A percentile compares a stretch with the other conserved stretches of the same genome.
phyloP scores from a whole-genome alignment of 768 basidiomycete species.

The Mycena vitilis region DNA sequence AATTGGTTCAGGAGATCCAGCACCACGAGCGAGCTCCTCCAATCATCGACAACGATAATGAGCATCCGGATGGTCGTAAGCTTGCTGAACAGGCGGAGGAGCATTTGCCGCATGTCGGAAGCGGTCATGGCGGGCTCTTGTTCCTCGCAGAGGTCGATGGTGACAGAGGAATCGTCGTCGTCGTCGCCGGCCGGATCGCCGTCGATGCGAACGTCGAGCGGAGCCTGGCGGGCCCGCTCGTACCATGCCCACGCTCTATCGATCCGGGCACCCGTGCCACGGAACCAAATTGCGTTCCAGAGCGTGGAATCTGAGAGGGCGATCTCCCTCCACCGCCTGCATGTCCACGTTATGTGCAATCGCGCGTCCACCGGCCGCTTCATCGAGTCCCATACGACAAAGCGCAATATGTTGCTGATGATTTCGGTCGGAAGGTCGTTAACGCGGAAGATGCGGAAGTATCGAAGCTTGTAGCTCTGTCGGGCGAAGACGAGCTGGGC shows the following conservation, averaged over 20 bases:
- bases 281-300: conserved; percentile 78
- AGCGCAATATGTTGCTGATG: conserved; percentile 71
- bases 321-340: conserved; percentile 63
- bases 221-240: conserved; percentile 63
- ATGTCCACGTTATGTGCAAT: conserved; percentile 68
- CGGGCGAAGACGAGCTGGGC: conserved; percentile 37
- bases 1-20: conserved; percentile 60
- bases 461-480: conserved; percentile 32
- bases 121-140: conserved; percentile 46
- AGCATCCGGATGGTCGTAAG: conserved; percentile 70
- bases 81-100: conserved; percentile 63
- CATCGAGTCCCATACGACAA: conserved; percentile 61
- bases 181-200: conserved; percentile 46
- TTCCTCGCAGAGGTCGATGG: conserved; percentile 7
- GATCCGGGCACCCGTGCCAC: conserved; percentile 58
- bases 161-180: conserved; percentile 36
- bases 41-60: conserved; percentile 66
- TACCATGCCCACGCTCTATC: conserved; percentile 67
- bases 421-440: conserved; percentile 76
- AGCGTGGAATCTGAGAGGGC: conserved; percentile 61
- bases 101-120: conserved; percentile 57
- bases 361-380: conserved; percentile 52
- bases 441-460: conserved; percentile 45
- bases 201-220: conserved; percentile 73
- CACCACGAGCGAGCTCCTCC: conserved; percentile 64